Percentiles rank a stretch among this genome's conserved stretches.
Conservation (phyloP, 164 flowering plant species). For the Malania oleifera region DNA sequence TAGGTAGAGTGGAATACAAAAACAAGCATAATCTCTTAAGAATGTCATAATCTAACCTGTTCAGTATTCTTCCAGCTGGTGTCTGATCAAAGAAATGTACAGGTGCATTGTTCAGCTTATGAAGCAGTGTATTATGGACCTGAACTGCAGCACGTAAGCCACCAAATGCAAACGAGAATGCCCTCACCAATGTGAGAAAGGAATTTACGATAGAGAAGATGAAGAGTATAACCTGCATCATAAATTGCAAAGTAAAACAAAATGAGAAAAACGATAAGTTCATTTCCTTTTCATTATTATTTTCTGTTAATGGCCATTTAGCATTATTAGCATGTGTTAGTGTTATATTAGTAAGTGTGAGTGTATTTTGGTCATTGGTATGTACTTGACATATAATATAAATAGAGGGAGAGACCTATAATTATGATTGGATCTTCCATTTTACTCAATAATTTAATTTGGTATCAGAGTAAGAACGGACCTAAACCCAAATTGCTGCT, state of each 20-base stretch:
- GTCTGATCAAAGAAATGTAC: constrained; percentile 83
- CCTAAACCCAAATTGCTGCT: too few relatives aligned
- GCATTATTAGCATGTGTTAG: too few relatives aligned
- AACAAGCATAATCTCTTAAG: neutral
- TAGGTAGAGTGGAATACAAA: neutral
- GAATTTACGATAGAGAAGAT: constrained; percentile 70
- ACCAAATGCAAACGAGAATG: constrained; percentile 94
- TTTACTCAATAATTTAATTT: too few relatives aligned
- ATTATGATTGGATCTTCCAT: too few relatives aligned
- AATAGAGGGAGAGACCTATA: too few relatives aligned
- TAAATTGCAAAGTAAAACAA: constrained; percentile 3
- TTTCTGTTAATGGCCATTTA: too few relatives aligned
- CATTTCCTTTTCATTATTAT: too few relatives aligned
- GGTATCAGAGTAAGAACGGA: too few relatives aligned
- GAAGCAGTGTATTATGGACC: constrained; percentile 62
- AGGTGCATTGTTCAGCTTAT: constrained; percentile 63
- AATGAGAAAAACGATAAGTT: neutral
- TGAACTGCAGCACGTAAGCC: constrained; percentile 82
- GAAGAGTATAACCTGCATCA: constrained; percentile 61
- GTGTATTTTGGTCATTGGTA: too few relatives aligned
- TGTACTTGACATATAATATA: too few relatives aligned
- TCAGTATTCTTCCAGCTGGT: constrained; percentile 87
- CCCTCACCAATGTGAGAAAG: constrained; percentile 64
- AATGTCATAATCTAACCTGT: constrained; percentile 48
- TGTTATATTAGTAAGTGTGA: too few relatives aligned